Base-by-base conservation (phyloP, 2,329 filamentous ascomycete genomes). In the Dactylonectria macrodidyma region DNA sequence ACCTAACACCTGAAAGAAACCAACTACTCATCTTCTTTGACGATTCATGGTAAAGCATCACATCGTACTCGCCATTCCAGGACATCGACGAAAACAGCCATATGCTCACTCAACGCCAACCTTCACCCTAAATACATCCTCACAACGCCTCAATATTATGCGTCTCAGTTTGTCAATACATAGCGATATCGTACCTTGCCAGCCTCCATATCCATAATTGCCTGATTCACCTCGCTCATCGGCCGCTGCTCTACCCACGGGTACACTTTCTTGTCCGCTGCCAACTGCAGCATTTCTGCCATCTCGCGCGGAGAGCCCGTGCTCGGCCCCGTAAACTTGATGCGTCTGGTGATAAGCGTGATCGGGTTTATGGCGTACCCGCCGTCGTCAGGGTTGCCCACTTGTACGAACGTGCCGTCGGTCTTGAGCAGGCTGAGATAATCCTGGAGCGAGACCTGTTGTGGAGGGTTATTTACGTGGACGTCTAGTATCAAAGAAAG, bases 391-490 rank as follows among this genome's bases (percentile, higher is more conserved):
- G 76, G 75, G 47, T 58, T 73, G 62, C 91, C 91, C 51, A 93
- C 85, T 78, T 92, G 89, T 51, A 93, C 86, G 72, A 92, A 89
- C 3, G 85, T 85, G 14, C 91, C 91, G 58, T 89, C 85, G 2
- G 84, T 78, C 66, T 85, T 83, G 30, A 93, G 82, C 10, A 93
- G 82, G 24, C 82, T 77, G 65, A 93, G 80, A 78, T 93, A 93
- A 54, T 87, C 81, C 58, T 81, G 78, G 26, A 93, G 76, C 0
- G 91, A 91, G 88, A 93, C 91, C 66, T 77, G 30, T 12, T 5
- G 19, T 8, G 19, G 8, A 10, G 1, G 7, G 12, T 30, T 38
- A 11, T 30, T 5, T 34, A 36, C 3, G 33, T 8, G 11, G 9
- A 14, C 26, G 38, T 24, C 11, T 14, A 3, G 6, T 5, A n/a